A percentile compares a stretch with the other conserved stretches of the same genome.
phyloP scores from a whole-genome alignment of 2,329 filamentous ascomycete species.

The Venturia asperata region DNA sequence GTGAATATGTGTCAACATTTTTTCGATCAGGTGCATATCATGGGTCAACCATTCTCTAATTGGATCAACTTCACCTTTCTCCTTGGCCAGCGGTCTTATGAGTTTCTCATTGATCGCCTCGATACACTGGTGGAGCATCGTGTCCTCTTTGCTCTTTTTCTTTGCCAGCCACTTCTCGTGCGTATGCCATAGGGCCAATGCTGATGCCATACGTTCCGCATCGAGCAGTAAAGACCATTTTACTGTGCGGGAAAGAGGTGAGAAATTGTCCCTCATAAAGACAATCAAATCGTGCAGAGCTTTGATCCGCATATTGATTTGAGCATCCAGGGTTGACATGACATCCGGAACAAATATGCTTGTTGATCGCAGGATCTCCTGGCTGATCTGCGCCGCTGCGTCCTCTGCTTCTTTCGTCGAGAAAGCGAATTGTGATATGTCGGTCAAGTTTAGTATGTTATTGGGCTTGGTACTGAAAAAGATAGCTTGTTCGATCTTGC shows the following conservation, averaged over 20 bases:
- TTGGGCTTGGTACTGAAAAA: conserved; percentile 79
- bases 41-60: conserved; percentile 79
- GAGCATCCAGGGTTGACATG: conserved; percentile 71
- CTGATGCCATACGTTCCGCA: conserved; percentile 82
- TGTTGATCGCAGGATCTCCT: conserved; percentile 71
- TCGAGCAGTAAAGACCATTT: conserved; percentile 81
- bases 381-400: conserved; percentile 72
- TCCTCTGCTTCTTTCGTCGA: conserved; percentile 61
- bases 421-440: conserved; percentile 57
- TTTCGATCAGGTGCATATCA: conserved; percentile 58
- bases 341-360: conserved; percentile 66
- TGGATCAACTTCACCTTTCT: conserved; percentile 52
- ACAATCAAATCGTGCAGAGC: conserved; percentile 69
- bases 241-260: conserved; percentile 56
- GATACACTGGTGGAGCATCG: conserved; percentile 66
- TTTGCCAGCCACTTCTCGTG: conserved; percentile 59
- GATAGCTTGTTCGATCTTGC: conserved; percentile 87
- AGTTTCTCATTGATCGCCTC: conserved; percentile 69
- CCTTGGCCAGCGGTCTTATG: conserved; percentile 59
- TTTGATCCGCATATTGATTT: conserved; percentile 64
- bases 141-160: conserved; percentile 48
- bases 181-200: conserved; percentile 68
- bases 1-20: conserved; percentile 72
- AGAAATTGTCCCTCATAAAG: conserved; percentile 60
- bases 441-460: conserved; percentile 81